These are phyloP conservation scores for Dactylellina drechsleri DNA, from an alignment of 2,329 filamentous ascomycete species.

Conservation along the genomic window DNA sequence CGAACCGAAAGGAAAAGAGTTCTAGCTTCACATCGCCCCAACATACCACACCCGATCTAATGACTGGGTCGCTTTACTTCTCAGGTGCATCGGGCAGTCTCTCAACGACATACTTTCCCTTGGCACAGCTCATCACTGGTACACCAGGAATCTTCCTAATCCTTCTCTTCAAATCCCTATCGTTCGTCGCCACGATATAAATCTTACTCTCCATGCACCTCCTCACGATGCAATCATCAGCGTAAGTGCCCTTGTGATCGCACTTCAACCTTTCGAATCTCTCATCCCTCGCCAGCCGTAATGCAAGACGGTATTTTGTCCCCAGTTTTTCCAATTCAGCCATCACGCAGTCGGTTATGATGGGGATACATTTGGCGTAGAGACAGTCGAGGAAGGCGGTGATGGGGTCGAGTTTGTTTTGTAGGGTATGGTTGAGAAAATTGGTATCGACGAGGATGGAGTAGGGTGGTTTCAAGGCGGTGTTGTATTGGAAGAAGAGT, in stretches of 20 bases:
- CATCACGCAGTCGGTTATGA: slow-evolving; percentile 85
- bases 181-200: slow-evolving; percentile 78
- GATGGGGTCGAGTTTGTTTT: slow-evolving; percentile 86
- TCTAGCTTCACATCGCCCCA: not conserved
- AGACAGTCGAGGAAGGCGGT: slow-evolving; percentile 93
- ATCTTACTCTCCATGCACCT: slow-evolving; percentile 77
- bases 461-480: slow-evolving; percentile 84
- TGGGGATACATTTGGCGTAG: slow-evolving; percentile 88
- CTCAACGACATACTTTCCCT: slow-evolving; percentile 75
- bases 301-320: slow-evolving; percentile 84
- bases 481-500: slow-evolving; percentile 91
- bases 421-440: slow-evolving; percentile 89
- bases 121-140: slow-evolving; percentile 65
- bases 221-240: slow-evolving; percentile 86
- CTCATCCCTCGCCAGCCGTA: slow-evolving; percentile 87
- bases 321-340: slow-evolving; percentile 90
- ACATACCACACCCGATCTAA: not conserved
- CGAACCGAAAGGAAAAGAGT: not conserved
- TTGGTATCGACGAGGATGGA: slow-evolving; percentile 85
- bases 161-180: slow-evolving; percentile 71
- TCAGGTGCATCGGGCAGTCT: slow-evolving; percentile 85
- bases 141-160: slow-evolving; percentile 82
- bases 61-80: slow-evolving; percentile 61
- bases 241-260: slow-evolving; percentile 87
- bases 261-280: slow-evolving; percentile 86